Evolutionary conservation across 179 eudicot species (phyloP), one percentile per base, ranked within the genome.

Genomic region (Patellifolia procumbens): DNA sequence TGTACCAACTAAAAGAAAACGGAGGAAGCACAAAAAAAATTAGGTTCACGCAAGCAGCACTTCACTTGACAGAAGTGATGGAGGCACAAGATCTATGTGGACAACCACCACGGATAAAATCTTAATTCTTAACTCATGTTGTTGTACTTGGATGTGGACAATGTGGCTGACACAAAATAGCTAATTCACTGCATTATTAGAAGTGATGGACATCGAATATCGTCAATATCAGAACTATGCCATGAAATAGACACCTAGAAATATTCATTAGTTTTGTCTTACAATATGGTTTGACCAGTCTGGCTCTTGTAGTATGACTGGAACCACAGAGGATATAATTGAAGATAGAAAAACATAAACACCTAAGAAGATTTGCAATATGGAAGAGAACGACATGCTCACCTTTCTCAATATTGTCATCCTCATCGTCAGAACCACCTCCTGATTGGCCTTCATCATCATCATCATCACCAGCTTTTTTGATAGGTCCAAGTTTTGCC

Each of bases 351-450:
- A 81, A 10, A 24, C 76, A 48, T 42, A 74, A 16, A 63, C 42
- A n/a, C 12, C 48, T 48, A 49, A 16, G 12, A 39, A 24, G 17
- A 63, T 29, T 22, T 7, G 13, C 19, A 74, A 26, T 24, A 52
- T 19, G 17, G 62, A 26, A 64, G 58, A 3, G 11, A 29, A 49
- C 17, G 31, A 43, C 64, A 7, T 26, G n/a, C 84, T 86, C 73
- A 94, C 97, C 98, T 84, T 92, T 94, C 84, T 94, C 98, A 78
- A 88, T 86, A 77, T 94, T 90, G 88, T 90, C 97, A 81, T 92
- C 97, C n/a, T 88, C 92, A 39, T 87, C 83, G 80, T 92, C 98
- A 85, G 89, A 86, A 80, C 91, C 94, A 42, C 90, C 96, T 58
- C 94, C 97, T 76, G 92, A 87, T 51, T 86, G 91, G 81, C 91